These are phyloP conservation scores for Hydnomerulius pinastri DNA, from an alignment of 768 basidiomycete species.

Conservation along the genomic window DNA sequence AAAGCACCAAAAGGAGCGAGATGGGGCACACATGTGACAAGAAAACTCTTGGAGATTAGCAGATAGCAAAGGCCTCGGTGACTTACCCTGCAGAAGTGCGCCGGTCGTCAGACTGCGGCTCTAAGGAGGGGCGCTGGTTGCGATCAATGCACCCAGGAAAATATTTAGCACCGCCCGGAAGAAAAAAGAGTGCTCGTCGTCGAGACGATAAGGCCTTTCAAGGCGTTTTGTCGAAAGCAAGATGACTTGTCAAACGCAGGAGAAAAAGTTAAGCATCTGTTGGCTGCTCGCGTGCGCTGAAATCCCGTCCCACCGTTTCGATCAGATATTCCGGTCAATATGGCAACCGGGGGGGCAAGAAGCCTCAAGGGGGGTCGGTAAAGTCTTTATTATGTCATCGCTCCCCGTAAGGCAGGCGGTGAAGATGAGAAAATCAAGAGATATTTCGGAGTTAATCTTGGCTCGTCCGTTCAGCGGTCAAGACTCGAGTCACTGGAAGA, in stretches of 20 bases:
- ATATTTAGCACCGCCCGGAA: neutral
- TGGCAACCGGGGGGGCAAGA: neutral
- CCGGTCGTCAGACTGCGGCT: neutral
- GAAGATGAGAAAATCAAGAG: too few species aligned
- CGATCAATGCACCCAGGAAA: neutral
- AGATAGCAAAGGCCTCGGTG: neutral
- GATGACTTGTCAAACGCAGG: neutral
- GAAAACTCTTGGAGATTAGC: constrained; percentile 6
- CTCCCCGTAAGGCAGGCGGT: too few species aligned
- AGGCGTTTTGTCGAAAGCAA: neutral
- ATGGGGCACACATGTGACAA: constrained; percentile 5
- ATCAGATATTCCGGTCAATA: neutral
- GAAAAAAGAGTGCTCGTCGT: neutral
- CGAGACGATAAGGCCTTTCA: neutral
- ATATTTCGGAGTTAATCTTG: too few species aligned
- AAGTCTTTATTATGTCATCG: too few species aligned
- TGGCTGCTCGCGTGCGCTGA: neutral
- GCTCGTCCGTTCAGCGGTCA: too few species aligned
- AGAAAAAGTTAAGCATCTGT: neutral
- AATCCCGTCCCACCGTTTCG: neutral
- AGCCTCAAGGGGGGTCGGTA: too few species aligned
- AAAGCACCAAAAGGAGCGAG: too few species aligned
- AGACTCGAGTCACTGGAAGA: too few species aligned
- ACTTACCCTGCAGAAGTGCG: neutral
- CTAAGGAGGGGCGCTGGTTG: neutral